Conservation (phyloP, 2,329 filamentous ascomycete genomes). For the Xylaria sp. region DNA sequence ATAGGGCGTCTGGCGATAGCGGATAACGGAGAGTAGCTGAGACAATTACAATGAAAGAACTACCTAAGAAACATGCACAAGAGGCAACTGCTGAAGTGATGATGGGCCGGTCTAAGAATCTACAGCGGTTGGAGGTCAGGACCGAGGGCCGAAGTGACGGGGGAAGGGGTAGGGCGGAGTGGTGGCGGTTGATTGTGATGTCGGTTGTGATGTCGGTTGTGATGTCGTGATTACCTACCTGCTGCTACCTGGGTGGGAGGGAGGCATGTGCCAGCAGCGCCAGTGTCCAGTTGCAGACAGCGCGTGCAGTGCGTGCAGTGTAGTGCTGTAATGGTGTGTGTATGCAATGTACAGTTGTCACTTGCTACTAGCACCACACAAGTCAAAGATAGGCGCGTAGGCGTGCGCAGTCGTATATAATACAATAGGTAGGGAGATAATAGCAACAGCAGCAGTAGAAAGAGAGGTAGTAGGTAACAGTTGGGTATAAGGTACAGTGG, state of each 20-base stretch:
- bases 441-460: not conserved
- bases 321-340: not conserved
- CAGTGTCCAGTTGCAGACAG: not conserved
- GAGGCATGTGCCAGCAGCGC: not conserved
- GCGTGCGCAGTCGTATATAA: not conserved
- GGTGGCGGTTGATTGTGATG: constrained; percentile 13
- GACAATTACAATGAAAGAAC: not conserved
- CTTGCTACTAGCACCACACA: not conserved
- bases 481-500: too few species aligned
- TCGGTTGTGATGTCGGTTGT: constrained; percentile 17
- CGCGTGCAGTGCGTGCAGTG: not conserved
- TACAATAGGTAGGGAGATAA: not conserved
- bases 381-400: not conserved
- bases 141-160: not conserved
- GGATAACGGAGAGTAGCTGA: not conserved
- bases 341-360: too few species aligned
- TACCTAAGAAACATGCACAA: not conserved
- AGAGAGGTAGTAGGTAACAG: not conserved
- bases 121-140: not conserved
- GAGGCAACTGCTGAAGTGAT: not conserved
- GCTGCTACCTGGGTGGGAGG: not conserved
- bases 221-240: constrained; percentile 25
- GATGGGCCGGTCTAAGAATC: not conserved
- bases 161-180: not conserved
- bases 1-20: not conserved